These are phyloP conservation scores for Dactylonectria estremocensis DNA, from an alignment of 2,329 filamentous ascomycete genomes.

Conservation along the genomic window DNA sequence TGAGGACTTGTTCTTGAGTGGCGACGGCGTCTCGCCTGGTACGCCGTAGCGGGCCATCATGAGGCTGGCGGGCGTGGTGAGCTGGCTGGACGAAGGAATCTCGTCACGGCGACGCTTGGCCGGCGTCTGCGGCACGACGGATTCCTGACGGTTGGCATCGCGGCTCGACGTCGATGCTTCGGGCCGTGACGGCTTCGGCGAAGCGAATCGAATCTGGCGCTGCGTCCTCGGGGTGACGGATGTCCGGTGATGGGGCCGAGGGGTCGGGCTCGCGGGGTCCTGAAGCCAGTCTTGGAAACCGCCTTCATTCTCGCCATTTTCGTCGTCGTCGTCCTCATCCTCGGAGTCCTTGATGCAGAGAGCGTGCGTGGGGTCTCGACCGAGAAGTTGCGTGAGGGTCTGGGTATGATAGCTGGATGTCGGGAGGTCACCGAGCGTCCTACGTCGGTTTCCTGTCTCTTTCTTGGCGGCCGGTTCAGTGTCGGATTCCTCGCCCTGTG, in stretches of 20 bases:
- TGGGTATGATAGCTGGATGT: constrained; percentile 58
- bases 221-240: constrained; percentile 30
- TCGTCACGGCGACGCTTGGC: constrained; percentile 53
- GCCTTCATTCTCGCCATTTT: constrained; percentile 37
- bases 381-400: constrained; percentile 59
- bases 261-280: constrained; percentile 48
- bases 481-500: constrained; percentile 45
- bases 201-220: constrained; percentile 37
- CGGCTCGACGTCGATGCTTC: neutral
- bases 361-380: constrained; percentile 34
- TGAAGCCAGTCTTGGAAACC: constrained; percentile 55
- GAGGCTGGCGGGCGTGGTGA: constrained; percentile 58
- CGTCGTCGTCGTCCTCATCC: constrained; percentile 49
- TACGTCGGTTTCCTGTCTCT: constrained; percentile 45
- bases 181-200: constrained; percentile 31
- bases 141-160: constrained; percentile 47
- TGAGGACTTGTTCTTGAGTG: constrained; percentile 55
- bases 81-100: constrained; percentile 60
- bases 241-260: constrained; percentile 30
- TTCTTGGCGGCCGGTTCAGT: constrained; percentile 37
- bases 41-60: constrained; percentile 59
- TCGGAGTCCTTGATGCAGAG: constrained; percentile 57
- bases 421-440: constrained; percentile 52
- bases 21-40: constrained; percentile 53
- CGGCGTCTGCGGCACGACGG: constrained; percentile 62